Base-by-base conservation (phyloP, 75 land plant species). In the Pseudotsuga menziesii region DNA sequence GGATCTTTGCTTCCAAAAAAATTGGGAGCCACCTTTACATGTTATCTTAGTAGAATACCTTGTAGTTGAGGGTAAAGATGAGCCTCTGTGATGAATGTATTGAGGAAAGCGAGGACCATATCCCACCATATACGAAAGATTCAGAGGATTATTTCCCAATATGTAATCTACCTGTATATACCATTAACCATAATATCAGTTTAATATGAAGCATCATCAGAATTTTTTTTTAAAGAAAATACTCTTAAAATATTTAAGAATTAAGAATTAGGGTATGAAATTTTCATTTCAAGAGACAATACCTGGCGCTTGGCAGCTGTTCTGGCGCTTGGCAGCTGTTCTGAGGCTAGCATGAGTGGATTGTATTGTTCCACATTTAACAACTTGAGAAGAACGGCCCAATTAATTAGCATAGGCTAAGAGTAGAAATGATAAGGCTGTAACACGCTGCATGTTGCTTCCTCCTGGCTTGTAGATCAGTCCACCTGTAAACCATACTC, bases 361-460 rank as follows among this genome's bases (percentile, higher is more conserved):
- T 15, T 22, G 72, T 19, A 32, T 56, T 72, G 23, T 25, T 58
- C 87, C 90, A 82, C 99, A 97, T 3, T 83, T 86, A 62, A 97
- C 90, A 19, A 41, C 80, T 27, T 82, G 74, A 36, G 79, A 75
- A 70, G 95, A 67, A 67, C 88, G 87, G 78, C 87, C 79, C 44
- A 94, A 74, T 76, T 92, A 88, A 27, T 85, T 90, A 55, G 91
- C 90, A 76, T 94, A 97, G 41, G 87, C 88, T 16, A 92, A 73
- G 52, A 94, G 87, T 19, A 94, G 81, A 75, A 92, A 94, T 27
- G 95, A 91, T 25, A 91, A 71, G 13, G 95, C 81, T 23, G 99
- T 92, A 61, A 89, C 98, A 84, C 87, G 90, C 79, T 97, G 99
- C 90, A 97, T 87, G 89, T 97, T 94, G 73, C 91, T 87, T 56